phyloP scores from a whole-genome alignment of 345 rosid genomes.

The sweet orange (Citrus sinensis) region DVS_A1.0 CM039168.1:8818501-8819000 shows the following conservation, averaged over 20 bases:
- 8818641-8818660: constrained; percentile 44
- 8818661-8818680: constrained; percentile 84
- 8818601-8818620: background rate
- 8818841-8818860: constrained; percentile 77
- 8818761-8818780: constrained; percentile 95
- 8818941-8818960: constrained; percentile 19
- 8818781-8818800: constrained; percentile 94
- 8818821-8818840: constrained; percentile 95
- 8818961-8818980: background rate
- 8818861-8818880: constrained; percentile 92
- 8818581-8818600: background rate
- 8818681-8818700: constrained; percentile 93
- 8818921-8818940: constrained; percentile 97
- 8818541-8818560: too few relatives aligned
- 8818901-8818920: constrained; percentile 94
- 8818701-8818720: constrained; percentile 81
- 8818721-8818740: constrained; percentile 88
- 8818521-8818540: too few relatives aligned
- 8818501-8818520: too few relatives aligned
- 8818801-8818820: constrained; percentile 94
- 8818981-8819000: constrained; percentile 6
- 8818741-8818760: constrained; percentile 94
- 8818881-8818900: constrained; percentile 89
- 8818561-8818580: background rate
- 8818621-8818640: background rate